phyloP scores from a whole-genome alignment of 2,329 filamentous ascomycete species.

The Fusarium caatingaense region DNA sequence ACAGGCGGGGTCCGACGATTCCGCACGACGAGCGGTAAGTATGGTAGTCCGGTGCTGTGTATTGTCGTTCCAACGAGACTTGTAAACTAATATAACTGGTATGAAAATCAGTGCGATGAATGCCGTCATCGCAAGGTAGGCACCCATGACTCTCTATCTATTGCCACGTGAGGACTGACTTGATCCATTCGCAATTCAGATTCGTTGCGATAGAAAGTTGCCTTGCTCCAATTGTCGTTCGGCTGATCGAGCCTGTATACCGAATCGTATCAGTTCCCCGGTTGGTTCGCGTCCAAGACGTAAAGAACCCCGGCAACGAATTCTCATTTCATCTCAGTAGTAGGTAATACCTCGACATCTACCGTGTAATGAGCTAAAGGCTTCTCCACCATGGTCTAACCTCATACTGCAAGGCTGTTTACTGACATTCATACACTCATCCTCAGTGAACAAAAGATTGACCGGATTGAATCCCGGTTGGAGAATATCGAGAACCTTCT shows the following conservation, averaged over 20 bases:
- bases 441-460: slow-evolving; percentile 64
- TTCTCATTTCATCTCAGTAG: slow-evolving; percentile 71
- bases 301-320: slow-evolving; percentile 65
- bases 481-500: slow-evolving; percentile 58
- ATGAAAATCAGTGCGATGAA: slow-evolving; percentile 57
- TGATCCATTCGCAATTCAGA: slow-evolving; percentile 50
- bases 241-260: slow-evolving; percentile 61
- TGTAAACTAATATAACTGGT: slow-evolving; percentile 7
- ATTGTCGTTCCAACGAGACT: too few relatives aligned
- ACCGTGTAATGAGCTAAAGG: too few relatives aligned
- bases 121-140: slow-evolving; percentile 57
- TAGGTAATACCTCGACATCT: slow-evolving; percentile 49
- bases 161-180: background rate
- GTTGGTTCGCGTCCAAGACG: slow-evolving; percentile 65
- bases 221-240: slow-evolving; percentile 69
- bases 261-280: slow-evolving; percentile 49
- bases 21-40: slow-evolving; percentile 54
- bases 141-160: slow-evolving; percentile 31
- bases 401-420: background rate
- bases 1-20: slow-evolving; percentile 53
- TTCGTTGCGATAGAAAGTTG: slow-evolving; percentile 68
- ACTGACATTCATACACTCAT: slow-evolving; percentile 5
- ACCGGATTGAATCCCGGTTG: slow-evolving; percentile 59
- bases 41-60: too few relatives aligned
- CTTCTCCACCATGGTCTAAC: too few relatives aligned